phyloP scores from a whole-genome alignment of 1,139 yeast genomes.

The Pichia sp. region DNA sequence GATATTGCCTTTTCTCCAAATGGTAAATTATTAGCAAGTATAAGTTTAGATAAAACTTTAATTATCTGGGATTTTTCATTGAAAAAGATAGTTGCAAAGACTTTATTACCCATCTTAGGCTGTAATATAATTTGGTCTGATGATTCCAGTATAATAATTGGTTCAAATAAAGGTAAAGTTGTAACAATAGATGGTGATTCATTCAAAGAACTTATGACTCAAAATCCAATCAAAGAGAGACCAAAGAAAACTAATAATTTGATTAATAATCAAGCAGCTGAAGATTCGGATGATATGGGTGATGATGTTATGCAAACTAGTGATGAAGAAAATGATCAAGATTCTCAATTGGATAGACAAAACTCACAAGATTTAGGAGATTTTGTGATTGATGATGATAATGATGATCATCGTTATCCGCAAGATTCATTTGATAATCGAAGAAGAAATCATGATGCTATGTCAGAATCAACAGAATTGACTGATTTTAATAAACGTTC shows the following conservation, averaged over 20 bases:
- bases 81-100: conserved; percentile 25
- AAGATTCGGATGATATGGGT: conserved; percentile 15
- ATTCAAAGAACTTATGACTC: conserved; percentile 6
- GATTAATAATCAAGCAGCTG: no score
- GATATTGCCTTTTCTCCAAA: conserved; percentile 56
- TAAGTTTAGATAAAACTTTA: conserved; percentile 42
- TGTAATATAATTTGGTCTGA: conserved; percentile 13
- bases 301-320: conserved; percentile 13
- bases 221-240: conserved; percentile 14
- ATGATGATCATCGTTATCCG: conserved; percentile 41
- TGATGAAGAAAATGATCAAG: conserved; percentile 29
- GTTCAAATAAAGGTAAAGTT: conserved; percentile 14
- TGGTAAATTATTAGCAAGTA: conserved; percentile 54
- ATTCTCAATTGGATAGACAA: conserved; percentile 13
- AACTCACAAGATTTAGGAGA: conserved; percentile 19
- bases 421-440: conserved; percentile 18
- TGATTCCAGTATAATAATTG: conserved; percentile 9
- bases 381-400: conserved; percentile 25
- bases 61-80: conserved; percentile 47
- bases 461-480: conserved; percentile 20
- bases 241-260: not conserved
- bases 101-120: conserved; percentile 9
- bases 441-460: conserved; percentile 10
- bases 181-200: conserved; percentile 13
- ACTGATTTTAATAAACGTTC: conserved; percentile 19